A percentile compares a stretch with the other conserved stretches of the same genome.
Evolutionary conservation across 371 early-diverging fungal genomes (phyloP).

Genomic region (Mortierella sp.): DNA sequence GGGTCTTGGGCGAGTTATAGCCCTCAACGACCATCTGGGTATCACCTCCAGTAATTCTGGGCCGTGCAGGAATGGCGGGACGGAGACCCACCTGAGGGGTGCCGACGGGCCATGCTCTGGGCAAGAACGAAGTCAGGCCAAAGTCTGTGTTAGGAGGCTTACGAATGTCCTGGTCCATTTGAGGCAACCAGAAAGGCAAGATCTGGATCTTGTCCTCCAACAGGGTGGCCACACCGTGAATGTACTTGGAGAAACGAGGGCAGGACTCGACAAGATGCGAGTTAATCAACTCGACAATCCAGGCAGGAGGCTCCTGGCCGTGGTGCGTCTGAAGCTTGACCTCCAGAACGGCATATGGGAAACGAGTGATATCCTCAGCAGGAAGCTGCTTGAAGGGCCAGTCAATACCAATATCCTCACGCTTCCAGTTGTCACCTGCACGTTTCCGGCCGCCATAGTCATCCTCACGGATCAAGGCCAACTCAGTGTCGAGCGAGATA

Average conservation of each 20-base stretch:
- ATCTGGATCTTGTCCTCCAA: slow-evolving; percentile 83
- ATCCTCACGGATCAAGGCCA: slow-evolving; percentile 96
- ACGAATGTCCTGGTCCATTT: slow-evolving; percentile 90
- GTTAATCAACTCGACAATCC: slow-evolving; percentile 88
- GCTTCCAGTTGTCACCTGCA: slow-evolving; percentile 85
- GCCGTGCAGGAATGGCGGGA: slow-evolving; percentile 8
- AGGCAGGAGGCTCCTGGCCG: slow-evolving; percentile 84
- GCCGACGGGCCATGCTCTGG: slow-evolving; percentile 21
- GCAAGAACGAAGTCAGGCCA: slow-evolving; percentile 59
- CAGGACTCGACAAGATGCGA: slow-evolving; percentile 93
- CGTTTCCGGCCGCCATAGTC: slow-evolving; percentile 70
- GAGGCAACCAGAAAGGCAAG: slow-evolving; percentile 97
- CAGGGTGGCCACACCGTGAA: slow-evolving; percentile 93
- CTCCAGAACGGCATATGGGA: slow-evolving; percentile 97
- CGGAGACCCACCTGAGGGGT: slow-evolving; percentile 7
- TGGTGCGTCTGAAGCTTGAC: slow-evolving; percentile 89
- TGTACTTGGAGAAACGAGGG: slow-evolving; percentile 97
- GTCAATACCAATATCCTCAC: slow-evolving; percentile 83
- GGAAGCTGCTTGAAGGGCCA: slow-evolving; percentile 85
- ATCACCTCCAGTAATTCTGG: slow-evolving; percentile 1
- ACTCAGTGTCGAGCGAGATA: slow-evolving; percentile 94
- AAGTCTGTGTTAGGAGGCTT: slow-evolving; percentile 61
- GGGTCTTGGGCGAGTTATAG: slow-evolving; percentile 9
- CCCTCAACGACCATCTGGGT: slow-evolving; percentile 11
- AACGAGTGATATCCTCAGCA: slow-evolving; percentile 77